A percentile compares a stretch with the other conserved stretches of the same genome.
These are phyloP conservation scores for Hypoxylon sp. DNA, from an alignment of 2,329 filamentous ascomycete species.

Conservation along the genomic window DNA sequence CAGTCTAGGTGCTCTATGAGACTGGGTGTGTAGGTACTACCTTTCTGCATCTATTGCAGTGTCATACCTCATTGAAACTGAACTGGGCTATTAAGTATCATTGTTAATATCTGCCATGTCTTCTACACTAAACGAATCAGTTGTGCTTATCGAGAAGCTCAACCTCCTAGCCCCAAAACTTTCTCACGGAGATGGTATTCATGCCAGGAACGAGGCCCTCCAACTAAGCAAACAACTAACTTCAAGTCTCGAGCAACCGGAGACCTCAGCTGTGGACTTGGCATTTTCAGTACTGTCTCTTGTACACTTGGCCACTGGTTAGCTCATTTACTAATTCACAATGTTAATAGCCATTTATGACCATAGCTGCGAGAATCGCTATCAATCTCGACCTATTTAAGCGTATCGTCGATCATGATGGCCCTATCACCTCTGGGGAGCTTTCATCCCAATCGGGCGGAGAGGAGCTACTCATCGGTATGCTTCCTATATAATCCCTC, in stretches of 20 bases:
- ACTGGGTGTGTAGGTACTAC: too few species aligned
- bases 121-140: too few species aligned
- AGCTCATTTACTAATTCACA: not conserved
- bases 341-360: conserved; percentile 34
- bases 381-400: conserved; percentile 41
- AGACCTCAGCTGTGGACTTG: conserved; percentile 28
- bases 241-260: conserved; percentile 27
- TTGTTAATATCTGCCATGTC: too few species aligned
- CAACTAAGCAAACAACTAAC: conserved; percentile 6
- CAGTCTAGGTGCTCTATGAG: too few species aligned
- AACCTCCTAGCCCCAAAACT: not conserved
- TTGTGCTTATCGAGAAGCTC: conserved; percentile 7
- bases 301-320: not conserved
- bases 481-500: not conserved
- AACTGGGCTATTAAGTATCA: too few species aligned
- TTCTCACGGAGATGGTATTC: not conserved
- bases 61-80: too few species aligned
- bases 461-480: conserved; percentile 43
- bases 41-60: too few species aligned
- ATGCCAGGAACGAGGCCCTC: conserved; percentile 9
- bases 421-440: conserved; percentile 30
- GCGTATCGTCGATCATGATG: conserved; percentile 26
- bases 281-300: conserved; percentile 25
- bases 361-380: conserved; percentile 37
- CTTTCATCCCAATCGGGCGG: conserved; percentile 36